Percentiles rank a stretch among this genome's conserved stretches.
Evolutionary conservation across 352 stramenopile species (phyloP).

Genomic region (Globisporangium alternatum): DNA sequence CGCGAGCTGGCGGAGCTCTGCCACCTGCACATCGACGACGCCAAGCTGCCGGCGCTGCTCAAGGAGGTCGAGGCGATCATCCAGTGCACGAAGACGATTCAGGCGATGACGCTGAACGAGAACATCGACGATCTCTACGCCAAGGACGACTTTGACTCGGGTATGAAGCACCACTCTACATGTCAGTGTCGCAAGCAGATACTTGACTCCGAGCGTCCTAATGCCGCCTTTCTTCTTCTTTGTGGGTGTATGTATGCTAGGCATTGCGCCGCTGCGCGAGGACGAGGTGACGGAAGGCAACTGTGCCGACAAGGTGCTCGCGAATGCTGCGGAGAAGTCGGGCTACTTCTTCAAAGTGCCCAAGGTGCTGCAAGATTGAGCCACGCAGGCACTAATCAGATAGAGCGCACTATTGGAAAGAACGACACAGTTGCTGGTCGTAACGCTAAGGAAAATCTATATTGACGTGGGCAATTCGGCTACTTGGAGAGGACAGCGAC

Average conservation of each 20-base stretch:
- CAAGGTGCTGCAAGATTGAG: slow-evolving; percentile 81
- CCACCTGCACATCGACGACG: slow-evolving; percentile 75
- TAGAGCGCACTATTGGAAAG: too few species aligned
- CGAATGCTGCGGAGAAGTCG: slow-evolving; percentile 70
- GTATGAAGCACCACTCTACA: slow-evolving; percentile 10
- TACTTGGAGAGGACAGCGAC: not conserved
- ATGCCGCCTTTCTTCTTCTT: too few species aligned
- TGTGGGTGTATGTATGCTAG: slow-evolving; percentile 8
- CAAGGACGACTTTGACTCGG: slow-evolving; percentile 50
- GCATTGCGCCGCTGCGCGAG: slow-evolving; percentile 56
- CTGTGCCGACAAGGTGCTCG: slow-evolving; percentile 62
- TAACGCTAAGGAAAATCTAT: slow-evolving; percentile 17
- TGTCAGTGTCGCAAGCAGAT: too few species aligned
- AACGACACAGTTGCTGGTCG: too few species aligned
- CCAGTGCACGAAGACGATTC: slow-evolving; percentile 85
- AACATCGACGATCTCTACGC: slow-evolving; percentile 85
- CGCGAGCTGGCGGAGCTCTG: slow-evolving; percentile 78
- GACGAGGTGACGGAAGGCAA: slow-evolving; percentile 79
- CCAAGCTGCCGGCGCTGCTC: slow-evolving; percentile 64
- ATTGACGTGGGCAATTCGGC: not conserved
- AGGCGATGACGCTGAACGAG: slow-evolving; percentile 75
- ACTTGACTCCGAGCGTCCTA: too few species aligned
- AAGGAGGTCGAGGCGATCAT: slow-evolving; percentile 86
- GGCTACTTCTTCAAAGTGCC: slow-evolving; percentile 87
- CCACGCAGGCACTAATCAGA: not conserved